These are phyloP conservation scores for Fusarium caatingaense DNA, from an alignment of 2,329 filamentous ascomycete species.

Conservation along the genomic window DNA sequence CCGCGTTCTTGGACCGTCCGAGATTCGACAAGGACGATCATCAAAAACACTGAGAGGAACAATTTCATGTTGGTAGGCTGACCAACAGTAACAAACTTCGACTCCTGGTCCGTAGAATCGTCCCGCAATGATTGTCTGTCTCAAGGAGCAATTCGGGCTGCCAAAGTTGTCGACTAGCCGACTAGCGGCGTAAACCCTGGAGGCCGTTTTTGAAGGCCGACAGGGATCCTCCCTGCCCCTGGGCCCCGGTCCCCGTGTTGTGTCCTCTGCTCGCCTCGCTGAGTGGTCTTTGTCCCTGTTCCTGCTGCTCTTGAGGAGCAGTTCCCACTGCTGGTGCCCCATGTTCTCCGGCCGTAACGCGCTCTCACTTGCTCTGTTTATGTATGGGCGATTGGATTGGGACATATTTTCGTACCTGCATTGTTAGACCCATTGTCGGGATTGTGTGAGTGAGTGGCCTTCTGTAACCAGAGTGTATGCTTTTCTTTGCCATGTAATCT, in stretches of 20 bases:
- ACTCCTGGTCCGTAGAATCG: background rate
- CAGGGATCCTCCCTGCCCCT: constrained; percentile 15
- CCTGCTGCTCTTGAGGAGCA: constrained; percentile 22
- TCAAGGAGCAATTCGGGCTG: constrained; percentile 26
- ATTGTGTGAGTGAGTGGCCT: constrained; percentile 11
- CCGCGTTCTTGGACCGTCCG: constrained; percentile 29
- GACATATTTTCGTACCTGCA: constrained; percentile 36
- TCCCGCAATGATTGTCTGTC: background rate
- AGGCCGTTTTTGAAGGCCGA: constrained; percentile 35
- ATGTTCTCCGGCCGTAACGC: constrained; percentile 24
- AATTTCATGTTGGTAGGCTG: background rate
- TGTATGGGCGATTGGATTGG: constrained; percentile 11
- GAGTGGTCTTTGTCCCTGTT: constrained; percentile 15
- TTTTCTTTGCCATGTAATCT: background rate
- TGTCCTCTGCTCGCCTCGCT: constrained; percentile 28
- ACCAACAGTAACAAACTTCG: background rate
- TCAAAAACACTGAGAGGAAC: background rate
- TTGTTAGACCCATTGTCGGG: constrained; percentile 16
- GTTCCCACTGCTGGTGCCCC: constrained; percentile 27
- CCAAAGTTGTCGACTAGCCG: constrained; percentile 19
- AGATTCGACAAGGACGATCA: constrained; percentile 9
- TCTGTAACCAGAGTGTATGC: constrained; percentile 1
- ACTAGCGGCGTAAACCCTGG: constrained; percentile 30
- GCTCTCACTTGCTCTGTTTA: constrained; percentile 14
- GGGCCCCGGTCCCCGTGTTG: constrained; percentile 15